A percentile compares a stretch with the other conserved stretches of the same genome.
These are phyloP conservation scores for Podaxis rugospora DNA, from an alignment of 768 basidiomycete genomes.

Conservation along the genomic window DNA sequence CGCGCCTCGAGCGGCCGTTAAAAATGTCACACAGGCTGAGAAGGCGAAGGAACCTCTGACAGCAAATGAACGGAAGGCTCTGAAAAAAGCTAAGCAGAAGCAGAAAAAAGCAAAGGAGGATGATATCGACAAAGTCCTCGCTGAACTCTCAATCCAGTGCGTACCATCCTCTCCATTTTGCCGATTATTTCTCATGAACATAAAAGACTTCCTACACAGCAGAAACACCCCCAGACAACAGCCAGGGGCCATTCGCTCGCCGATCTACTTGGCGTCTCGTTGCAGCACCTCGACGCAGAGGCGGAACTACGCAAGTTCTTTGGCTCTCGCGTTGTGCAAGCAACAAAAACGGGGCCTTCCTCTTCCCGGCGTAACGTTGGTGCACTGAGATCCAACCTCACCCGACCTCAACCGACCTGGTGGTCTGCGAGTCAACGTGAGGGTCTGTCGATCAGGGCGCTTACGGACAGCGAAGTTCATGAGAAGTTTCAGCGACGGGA, in stretches of 20 bases:
- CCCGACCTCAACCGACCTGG: constrained; percentile 74
- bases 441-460: constrained; percentile 61
- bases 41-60: constrained; percentile 14
- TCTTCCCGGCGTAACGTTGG: constrained; percentile 35
- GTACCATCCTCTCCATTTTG: constrained; percentile 13
- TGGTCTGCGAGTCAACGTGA: constrained; percentile 65
- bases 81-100: constrained; percentile 63
- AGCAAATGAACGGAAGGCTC: constrained; percentile 49
- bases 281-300: constrained; percentile 79
- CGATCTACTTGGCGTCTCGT: constrained; percentile 72
- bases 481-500: constrained; percentile 36
- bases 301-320: constrained; percentile 94
- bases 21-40: constrained; percentile 4
- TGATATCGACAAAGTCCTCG: constrained; percentile 81
- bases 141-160: constrained; percentile 79
- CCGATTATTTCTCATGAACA: not conserved
- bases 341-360: constrained; percentile 38
- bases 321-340: constrained; percentile 82
- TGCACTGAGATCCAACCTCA: constrained; percentile 62
- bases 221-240: constrained; percentile 30
- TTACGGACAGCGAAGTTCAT: constrained; percentile 51
- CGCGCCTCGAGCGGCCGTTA: not conserved
- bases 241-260: constrained; percentile 32
- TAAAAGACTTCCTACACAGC: constrained; percentile 49
- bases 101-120: constrained; percentile 64